Percentiles rank a stretch among this genome's conserved stretches.
These are phyloP conservation scores for Scheffersomyces segobiensis DNA, from an alignment of 1,139 yeast species.

Conservation along the genomic window DNA sequence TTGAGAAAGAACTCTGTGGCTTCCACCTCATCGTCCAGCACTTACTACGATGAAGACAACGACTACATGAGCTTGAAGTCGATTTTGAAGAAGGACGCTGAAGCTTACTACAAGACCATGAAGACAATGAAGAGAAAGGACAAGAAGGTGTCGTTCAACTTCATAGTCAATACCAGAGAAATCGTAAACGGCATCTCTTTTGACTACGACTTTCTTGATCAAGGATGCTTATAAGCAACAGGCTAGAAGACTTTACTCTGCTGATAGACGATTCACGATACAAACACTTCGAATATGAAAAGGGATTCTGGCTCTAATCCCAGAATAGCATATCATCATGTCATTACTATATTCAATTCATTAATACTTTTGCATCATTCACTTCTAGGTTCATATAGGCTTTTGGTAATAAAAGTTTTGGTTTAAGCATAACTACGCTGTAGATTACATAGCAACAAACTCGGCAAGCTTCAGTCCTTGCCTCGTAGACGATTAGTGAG, in stretches of 20 bases:
- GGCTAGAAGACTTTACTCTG: neutral
- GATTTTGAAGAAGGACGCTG: conserved; percentile 3
- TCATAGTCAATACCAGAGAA: conserved; percentile 44
- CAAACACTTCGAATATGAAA: neutral
- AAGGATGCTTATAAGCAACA: conserved; percentile 21
- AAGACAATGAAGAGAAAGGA: conserved; percentile 1
- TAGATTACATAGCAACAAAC: neutral
- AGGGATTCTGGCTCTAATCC: neutral
- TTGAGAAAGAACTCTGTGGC: neutral
- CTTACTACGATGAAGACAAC: conserved; percentile 5
- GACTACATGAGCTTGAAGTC: conserved; percentile 11
- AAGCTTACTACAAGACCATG: conserved; percentile 1
- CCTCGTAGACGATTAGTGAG: neutral
- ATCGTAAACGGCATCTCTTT: conserved; percentile 42
- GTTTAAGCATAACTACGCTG: neutral
- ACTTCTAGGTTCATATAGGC: neutral
- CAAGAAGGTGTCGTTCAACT: conserved; percentile 41
- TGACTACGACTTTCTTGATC: conserved; percentile 47
- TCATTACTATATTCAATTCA: neutral
- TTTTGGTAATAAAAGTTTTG: neutral
- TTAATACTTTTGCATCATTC: neutral
- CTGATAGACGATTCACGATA: neutral
- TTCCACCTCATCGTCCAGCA: neutral
- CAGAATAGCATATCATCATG: neutral
- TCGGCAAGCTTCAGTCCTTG: neutral